phyloP scores from a whole-genome alignment of 768 basidiomycete genomes.

The Termitomyces sp. region DNA sequence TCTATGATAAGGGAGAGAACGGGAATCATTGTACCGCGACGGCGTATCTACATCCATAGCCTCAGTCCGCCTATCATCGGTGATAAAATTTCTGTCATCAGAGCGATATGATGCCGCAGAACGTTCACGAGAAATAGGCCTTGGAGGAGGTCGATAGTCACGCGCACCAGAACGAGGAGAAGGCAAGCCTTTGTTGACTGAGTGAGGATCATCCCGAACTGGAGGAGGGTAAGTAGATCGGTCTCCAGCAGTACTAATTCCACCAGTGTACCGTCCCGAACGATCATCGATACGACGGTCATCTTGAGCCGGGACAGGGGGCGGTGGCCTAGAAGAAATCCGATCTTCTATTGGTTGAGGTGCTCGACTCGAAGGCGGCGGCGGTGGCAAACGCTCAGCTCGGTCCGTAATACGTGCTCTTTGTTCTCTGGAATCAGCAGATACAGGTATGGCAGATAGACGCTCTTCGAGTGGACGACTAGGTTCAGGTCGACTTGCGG shows the following conservation, averaged over 20 bases:
- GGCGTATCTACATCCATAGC: constrained; percentile 26
- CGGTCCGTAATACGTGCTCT: constrained; percentile 14
- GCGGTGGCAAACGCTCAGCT: constrained; percentile 13
- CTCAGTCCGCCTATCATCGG: constrained; percentile 32
- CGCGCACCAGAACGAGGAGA: constrained; percentile 22
- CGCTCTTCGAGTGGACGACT: constrained; percentile 35
- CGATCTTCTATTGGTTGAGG: constrained; percentile 12
- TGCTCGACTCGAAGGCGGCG: constrained; percentile 10
- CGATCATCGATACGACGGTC: constrained; percentile 21
- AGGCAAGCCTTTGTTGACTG: constrained; percentile 19
- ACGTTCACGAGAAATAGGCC: constrained; percentile 29
- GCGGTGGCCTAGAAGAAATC: background rate
- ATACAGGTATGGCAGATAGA: constrained; percentile 25
- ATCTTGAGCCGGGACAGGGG: constrained; percentile 8
- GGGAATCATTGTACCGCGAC: constrained; percentile 30
- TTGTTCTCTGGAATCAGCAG: constrained; percentile 15
- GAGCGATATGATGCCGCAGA: constrained; percentile 27
- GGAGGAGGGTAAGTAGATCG: constrained; percentile 17
- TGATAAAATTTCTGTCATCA: constrained; percentile 27
- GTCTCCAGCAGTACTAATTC: constrained; percentile 8
- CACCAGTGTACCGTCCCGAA: constrained; percentile 15
- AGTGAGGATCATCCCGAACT: constrained; percentile 28
- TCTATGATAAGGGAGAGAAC: constrained; percentile 18
- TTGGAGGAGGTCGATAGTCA: constrained; percentile 17
- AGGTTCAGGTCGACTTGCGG: constrained; percentile 10